Base-by-base conservation (phyloP, 495 filamentous ascomycete genomes). In the Penicillium psychrofluorescens region DNA sequence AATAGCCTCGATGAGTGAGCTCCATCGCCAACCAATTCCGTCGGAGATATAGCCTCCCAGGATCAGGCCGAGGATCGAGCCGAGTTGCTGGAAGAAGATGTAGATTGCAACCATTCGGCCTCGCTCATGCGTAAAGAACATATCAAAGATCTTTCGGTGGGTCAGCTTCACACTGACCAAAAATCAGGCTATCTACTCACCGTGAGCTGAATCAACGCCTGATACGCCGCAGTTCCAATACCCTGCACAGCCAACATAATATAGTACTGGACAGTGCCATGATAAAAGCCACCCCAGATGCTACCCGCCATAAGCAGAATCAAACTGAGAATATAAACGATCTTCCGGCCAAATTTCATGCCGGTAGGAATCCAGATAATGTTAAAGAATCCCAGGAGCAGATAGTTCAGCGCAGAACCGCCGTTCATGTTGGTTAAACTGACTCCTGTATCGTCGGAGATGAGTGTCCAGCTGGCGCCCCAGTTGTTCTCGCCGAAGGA, bases 21-120 rank as follows among this genome's bases (percentile, higher is more conserved):
- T 55, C 63, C 63, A 66, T 30, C 61, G 52, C 63, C 63, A 66
- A 11, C 63, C 52, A 41, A 63, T 47, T 13, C 52, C 55, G 38
- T 61, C 55, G 1, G 55, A 48, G 16, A 61, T 59, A 29, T 51
- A 63, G 22, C 58, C 58, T n/a, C 54, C 55, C 11, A 57, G 12
- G 12, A 63, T 61, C 12, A 59, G 36, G 8, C 59, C 59, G 1
- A 62, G 40, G 34, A 58, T 60, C 4, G 56, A 58, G 50, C 53
- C 56, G 5, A 59, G 46, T 27, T 59, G 56, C 27, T 59, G 56
- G 31, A 55, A 59, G 45, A 59, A 59, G 34, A 59, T 56, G 35
- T 56, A 59, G 13, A 56, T 42, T 6, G 56, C 44, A 28, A 59
- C 49, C 56, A 59, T 59, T 0, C 53, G 56, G 12, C 56, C 53